These are phyloP conservation scores for Penicillium thymicola DNA, from an alignment of 2,329 filamentous ascomycete genomes.

Conservation along the genomic window DNA sequence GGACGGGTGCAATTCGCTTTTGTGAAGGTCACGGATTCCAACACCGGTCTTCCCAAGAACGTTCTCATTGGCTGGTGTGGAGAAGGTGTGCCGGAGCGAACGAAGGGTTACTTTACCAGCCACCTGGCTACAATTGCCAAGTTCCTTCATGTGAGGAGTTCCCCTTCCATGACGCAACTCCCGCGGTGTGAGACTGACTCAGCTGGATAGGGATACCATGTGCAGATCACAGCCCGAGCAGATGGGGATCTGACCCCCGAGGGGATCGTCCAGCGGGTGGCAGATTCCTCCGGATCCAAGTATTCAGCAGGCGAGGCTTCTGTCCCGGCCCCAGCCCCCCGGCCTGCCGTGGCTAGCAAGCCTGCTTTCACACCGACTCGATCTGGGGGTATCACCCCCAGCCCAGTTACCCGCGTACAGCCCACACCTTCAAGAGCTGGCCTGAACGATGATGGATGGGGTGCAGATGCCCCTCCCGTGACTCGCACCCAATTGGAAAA, in stretches of 20 bases:
- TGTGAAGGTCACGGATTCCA: conserved; percentile 93
- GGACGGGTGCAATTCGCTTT: conserved; percentile 96
- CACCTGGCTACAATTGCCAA: conserved; percentile 87
- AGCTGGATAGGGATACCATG: conserved; percentile 72
- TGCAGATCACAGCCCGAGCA: conserved; percentile 93
- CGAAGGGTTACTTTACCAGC: conserved; percentile 97
- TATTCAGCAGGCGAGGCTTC: conserved; percentile 64
- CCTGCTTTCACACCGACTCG: conserved; percentile 82
- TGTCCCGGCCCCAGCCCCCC: conserved; percentile 52
- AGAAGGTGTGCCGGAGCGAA: conserved; percentile 94
- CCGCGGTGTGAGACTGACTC: conserved; percentile 7
- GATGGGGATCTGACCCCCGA: conserved; percentile 85
- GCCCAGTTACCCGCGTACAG: conserved; percentile 57
- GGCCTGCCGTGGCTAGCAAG: conserved; percentile 75
- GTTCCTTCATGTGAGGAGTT: conserved; percentile 67
- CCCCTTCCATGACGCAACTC: background rate
- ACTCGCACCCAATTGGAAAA: conserved; percentile 85
- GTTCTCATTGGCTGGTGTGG: conserved; percentile 96
- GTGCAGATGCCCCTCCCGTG: conserved; percentile 85
- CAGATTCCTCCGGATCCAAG: conserved; percentile 90
- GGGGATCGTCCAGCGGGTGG: conserved; percentile 85
- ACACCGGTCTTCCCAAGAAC: conserved; percentile 82
- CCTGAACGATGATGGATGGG: conserved; percentile 88
- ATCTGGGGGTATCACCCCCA: conserved; percentile 57
- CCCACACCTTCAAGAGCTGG: conserved; percentile 50